Conservation (phyloP, 1,284 basidiomycete species). For the Exsudoporus floridanus region DNA sequence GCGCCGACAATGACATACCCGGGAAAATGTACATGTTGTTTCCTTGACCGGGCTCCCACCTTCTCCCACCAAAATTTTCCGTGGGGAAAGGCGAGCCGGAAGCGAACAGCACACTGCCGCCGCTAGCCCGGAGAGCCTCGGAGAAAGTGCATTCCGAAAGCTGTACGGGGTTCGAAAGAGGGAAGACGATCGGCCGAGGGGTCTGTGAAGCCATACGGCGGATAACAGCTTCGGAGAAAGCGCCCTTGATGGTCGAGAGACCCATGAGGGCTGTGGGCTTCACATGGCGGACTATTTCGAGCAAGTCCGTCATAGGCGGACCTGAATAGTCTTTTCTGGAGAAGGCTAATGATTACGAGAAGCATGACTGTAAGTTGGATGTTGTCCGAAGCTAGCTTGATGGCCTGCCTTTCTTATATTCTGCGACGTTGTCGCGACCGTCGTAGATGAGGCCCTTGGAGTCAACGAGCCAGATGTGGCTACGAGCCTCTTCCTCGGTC, state of each 20-base stretch:
- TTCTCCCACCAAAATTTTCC: slow-evolving; percentile 57
- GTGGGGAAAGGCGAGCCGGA: slow-evolving; percentile 87
- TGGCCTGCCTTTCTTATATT: slow-evolving; percentile 76
- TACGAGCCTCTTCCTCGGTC: slow-evolving; percentile 74
- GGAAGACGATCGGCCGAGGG: slow-evolving; percentile 89
- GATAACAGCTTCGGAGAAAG: slow-evolving; percentile 79
- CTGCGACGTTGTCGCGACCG: slow-evolving; percentile 61
- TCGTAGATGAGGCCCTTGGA: slow-evolving; percentile 83
- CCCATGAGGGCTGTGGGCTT: slow-evolving; percentile 91
- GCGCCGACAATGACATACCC: slow-evolving; percentile 41
- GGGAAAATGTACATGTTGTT: slow-evolving; percentile 89
- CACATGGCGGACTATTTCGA: slow-evolving; percentile 83
- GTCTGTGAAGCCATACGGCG: slow-evolving; percentile 84
- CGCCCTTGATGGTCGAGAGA: slow-evolving; percentile 83
- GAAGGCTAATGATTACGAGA: slow-evolving; percentile 55
- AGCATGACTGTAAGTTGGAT: background rate
- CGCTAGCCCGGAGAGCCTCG: slow-evolving; percentile 77
- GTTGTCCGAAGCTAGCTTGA: background rate
- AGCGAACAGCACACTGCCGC: slow-evolving; percentile 81
- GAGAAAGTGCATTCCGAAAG: slow-evolving; percentile 85
- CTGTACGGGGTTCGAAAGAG: slow-evolving; percentile 90
- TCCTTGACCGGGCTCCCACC: slow-evolving; percentile 82
- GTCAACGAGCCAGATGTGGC: slow-evolving; percentile 82
- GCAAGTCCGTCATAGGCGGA: slow-evolving; percentile 70
- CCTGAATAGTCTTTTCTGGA: slow-evolving; percentile 79